These are phyloP conservation scores for Candida sp. DNA, from an alignment of 1,139 yeast genomes.

Conservation along the genomic window DNA sequence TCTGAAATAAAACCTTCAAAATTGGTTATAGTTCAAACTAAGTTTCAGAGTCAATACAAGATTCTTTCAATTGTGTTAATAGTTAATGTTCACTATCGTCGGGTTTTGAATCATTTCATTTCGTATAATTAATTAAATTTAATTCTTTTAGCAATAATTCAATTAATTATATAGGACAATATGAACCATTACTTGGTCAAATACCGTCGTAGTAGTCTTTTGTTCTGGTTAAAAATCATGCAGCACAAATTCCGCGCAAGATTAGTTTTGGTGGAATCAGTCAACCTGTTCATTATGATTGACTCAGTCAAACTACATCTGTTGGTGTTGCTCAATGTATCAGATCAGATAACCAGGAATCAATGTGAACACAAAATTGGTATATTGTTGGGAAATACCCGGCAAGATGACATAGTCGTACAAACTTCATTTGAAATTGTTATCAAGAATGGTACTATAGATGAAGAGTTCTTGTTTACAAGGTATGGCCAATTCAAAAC, in stretches of 20 bases:
- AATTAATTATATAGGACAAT: too few species aligned
- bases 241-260: too few species aligned
- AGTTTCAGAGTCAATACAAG: too few species aligned
- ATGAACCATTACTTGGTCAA: too few species aligned
- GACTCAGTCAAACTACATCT: slow-evolving; percentile 21
- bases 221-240: too few species aligned
- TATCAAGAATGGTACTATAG: slow-evolving; percentile 11
- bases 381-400: slow-evolving; percentile 21
- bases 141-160: too few species aligned
- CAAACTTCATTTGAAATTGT: slow-evolving; percentile 22
- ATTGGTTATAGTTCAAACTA: too few species aligned
- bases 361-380: slow-evolving; percentile 19
- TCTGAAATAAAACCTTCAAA: too few species aligned
- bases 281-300: background rate
- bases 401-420: slow-evolving; percentile 11
- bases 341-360: slow-evolving; percentile 20
- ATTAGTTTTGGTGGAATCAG: background rate
- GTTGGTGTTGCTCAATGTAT: slow-evolving; percentile 23
- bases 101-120: too few species aligned
- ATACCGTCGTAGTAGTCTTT: background rate
- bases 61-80: too few species aligned
- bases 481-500: slow-evolving; percentile 25
- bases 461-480: slow-evolving; percentile 19
- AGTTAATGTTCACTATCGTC: too few species aligned
- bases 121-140: too few species aligned